Conservation (phyloP, 2,329 filamentous ascomycete genomes). For the Nothophoma quercina region DNA sequence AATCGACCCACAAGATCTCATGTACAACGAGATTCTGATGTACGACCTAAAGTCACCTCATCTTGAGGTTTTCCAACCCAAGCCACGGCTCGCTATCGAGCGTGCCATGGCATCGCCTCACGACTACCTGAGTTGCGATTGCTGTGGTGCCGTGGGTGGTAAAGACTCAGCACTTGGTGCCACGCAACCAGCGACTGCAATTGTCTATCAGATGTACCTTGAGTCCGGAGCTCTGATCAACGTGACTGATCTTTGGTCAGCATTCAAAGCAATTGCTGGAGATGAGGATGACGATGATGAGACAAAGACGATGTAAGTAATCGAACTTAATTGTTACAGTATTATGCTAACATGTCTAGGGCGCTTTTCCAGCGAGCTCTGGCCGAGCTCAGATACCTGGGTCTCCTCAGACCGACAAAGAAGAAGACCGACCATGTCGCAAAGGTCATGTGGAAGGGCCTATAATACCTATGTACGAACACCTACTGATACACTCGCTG, state of each 20-base stretch:
- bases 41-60: slow-evolving; percentile 76
- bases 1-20: slow-evolving; percentile 59
- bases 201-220: slow-evolving; percentile 80
- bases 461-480: slow-evolving; percentile 51
- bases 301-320: slow-evolving; percentile 56
- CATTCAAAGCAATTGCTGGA: slow-evolving; percentile 72
- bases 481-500: slow-evolving; percentile 4
- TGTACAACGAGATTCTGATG: slow-evolving; percentile 76
- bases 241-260: slow-evolving; percentile 79
- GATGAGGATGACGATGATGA: slow-evolving; percentile 57
- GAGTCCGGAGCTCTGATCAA: slow-evolving; percentile 82
- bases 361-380: slow-evolving; percentile 85
- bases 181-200: slow-evolving; percentile 73
- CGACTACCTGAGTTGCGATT: slow-evolving; percentile 78
- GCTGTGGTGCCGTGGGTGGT: slow-evolving; percentile 61
- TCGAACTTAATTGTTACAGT: neutral
- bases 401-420: slow-evolving; percentile 86
- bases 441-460: slow-evolving; percentile 82
- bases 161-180: slow-evolving; percentile 58
- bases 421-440: slow-evolving; percentile 93
- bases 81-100: slow-evolving; percentile 74
- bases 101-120: slow-evolving; percentile 75
- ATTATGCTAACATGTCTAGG: slow-evolving; percentile 36
- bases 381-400: slow-evolving; percentile 84
- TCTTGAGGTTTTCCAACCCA: slow-evolving; percentile 76